These are phyloP conservation scores for Simplicillium sp. DNA, from an alignment of 2,329 filamentous ascomycete genomes.

Conservation along the genomic window DNA sequence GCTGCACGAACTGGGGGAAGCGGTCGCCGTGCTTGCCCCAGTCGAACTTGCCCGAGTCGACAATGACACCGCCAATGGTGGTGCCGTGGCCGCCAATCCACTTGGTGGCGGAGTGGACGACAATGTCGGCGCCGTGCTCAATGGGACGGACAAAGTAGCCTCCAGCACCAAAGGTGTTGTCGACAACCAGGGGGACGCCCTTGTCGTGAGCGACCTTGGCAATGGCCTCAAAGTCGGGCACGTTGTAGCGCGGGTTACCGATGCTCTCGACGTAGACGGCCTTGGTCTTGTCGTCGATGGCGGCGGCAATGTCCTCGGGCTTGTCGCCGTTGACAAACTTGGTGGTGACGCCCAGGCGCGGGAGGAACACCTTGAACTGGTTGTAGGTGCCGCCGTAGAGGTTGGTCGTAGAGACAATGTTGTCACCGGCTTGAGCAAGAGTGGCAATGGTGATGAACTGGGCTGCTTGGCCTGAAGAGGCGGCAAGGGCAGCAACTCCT, in stretches of 20 bases:
- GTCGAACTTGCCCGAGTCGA: constrained; percentile 88
- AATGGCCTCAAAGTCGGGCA: constrained; percentile 84
- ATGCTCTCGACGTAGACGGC: constrained; percentile 87
- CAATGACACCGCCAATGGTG: constrained; percentile 75
- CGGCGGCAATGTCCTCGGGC: constrained; percentile 65
- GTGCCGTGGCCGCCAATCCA: constrained; percentile 97
- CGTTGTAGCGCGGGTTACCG: constrained; percentile 87
- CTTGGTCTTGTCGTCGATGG: constrained; percentile 90
- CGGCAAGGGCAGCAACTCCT: constrained; percentile 75
- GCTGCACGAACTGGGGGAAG: constrained; percentile 91
- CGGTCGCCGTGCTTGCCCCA: constrained; percentile 77
- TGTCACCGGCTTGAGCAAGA: constrained; percentile 81
- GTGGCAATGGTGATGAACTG: constrained; percentile 85
- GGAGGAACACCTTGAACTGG: constrained; percentile 86
- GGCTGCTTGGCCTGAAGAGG: constrained; percentile 79
- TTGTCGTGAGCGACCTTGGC: constrained; percentile 64
- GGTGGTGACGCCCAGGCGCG: constrained; percentile 76
- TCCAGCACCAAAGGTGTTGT: constrained; percentile 93
- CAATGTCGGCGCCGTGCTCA: constrained; percentile 84
- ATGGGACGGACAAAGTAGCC: constrained; percentile 84
- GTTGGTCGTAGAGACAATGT: constrained; percentile 85
- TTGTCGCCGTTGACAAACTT: constrained; percentile 82
- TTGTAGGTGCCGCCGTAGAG: constrained; percentile 96
- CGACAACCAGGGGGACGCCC: constrained; percentile 61
- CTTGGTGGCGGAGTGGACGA: constrained; percentile 90